phyloP scores from a whole-genome alignment of 2,329 filamentous ascomycete species.

The Pseudogymnoascus sp. region DNA sequence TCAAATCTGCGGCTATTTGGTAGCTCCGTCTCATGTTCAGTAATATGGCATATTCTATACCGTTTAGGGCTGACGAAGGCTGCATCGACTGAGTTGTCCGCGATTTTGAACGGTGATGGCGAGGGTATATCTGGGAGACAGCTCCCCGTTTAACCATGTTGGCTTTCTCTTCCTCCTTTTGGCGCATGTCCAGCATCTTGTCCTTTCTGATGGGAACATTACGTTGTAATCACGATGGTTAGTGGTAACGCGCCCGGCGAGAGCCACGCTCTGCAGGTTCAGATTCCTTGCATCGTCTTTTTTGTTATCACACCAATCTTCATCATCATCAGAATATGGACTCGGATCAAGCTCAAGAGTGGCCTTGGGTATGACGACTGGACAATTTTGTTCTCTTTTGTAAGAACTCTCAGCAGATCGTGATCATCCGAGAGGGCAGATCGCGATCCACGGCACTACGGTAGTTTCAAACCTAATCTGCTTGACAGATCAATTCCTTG shows the following conservation, averaged over 20 bases:
- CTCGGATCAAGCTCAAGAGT: constrained; percentile 32
- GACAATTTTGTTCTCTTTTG: constrained; percentile 37
- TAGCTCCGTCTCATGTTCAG: neutral
- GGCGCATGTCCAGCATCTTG: neutral
- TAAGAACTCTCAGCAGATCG: constrained; percentile 20
- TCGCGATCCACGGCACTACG: neutral
- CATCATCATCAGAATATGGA: constrained; percentile 35
- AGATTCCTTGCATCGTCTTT: constrained; percentile 42
- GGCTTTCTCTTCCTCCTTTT: neutral
- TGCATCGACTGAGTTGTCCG: neutral
- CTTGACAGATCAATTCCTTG: constrained; percentile 30
- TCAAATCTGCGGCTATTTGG: neutral
- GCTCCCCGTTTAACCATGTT: neutral
- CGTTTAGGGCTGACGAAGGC: neutral
- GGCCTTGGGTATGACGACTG: constrained; percentile 38
- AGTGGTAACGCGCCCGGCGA: neutral
- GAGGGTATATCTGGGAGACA: neutral
- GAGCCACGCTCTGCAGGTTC: constrained; percentile 21
- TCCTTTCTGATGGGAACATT: neutral
- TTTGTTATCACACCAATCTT: constrained; percentile 37
- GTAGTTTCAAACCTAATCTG: neutral
- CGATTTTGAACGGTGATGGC: neutral
- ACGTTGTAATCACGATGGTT: neutral
- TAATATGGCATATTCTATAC: neutral
- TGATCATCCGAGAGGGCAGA: constrained; percentile 10